Conservation (phyloP, 2,329 filamentous ascomycete genomes). For the Penicillium sp. region DNA sequence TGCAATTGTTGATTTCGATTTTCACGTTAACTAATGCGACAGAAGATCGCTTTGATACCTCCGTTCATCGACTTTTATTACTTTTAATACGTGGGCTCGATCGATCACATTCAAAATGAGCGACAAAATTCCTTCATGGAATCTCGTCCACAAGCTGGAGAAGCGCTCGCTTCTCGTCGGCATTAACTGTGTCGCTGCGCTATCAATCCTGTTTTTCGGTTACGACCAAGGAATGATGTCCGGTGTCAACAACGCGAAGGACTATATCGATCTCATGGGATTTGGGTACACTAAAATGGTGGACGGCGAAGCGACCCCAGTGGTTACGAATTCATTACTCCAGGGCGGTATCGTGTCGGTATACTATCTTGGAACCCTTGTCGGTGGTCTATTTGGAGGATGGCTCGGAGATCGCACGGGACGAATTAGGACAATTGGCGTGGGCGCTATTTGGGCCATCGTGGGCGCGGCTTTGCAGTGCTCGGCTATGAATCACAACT, state of each 20-base stretch:
- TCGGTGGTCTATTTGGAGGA: constrained; percentile 65
- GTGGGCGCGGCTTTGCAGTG: constrained; percentile 66
- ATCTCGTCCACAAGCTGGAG: constrained; percentile 57
- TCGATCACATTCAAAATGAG: constrained; percentile 29
- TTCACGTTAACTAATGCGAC: background rate
- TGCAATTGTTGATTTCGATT: background rate
- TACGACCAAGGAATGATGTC: constrained; percentile 61
- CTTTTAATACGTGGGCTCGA: background rate
- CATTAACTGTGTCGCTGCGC: constrained; percentile 64
- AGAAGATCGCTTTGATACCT: background rate
- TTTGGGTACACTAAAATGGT: constrained; percentile 61
- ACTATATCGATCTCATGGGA: constrained; percentile 67
- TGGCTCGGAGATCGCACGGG: constrained; percentile 66
- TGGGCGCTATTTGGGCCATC: constrained; percentile 60
- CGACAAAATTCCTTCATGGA: constrained; percentile 45
- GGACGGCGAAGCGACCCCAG: constrained; percentile 48
- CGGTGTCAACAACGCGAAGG: constrained; percentile 65
- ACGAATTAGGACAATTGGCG: constrained; percentile 64
- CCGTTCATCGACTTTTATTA: background rate
- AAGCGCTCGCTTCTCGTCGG: constrained; percentile 60
- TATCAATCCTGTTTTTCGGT: constrained; percentile 70
- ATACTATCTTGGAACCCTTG: constrained; percentile 63
- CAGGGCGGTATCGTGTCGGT: constrained; percentile 65
- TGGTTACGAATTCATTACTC: constrained; percentile 61
- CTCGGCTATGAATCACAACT: constrained; percentile 64